phyloP scores from a whole-genome alignment of 441 rosid species.

The Geranium incanum region DNA sequence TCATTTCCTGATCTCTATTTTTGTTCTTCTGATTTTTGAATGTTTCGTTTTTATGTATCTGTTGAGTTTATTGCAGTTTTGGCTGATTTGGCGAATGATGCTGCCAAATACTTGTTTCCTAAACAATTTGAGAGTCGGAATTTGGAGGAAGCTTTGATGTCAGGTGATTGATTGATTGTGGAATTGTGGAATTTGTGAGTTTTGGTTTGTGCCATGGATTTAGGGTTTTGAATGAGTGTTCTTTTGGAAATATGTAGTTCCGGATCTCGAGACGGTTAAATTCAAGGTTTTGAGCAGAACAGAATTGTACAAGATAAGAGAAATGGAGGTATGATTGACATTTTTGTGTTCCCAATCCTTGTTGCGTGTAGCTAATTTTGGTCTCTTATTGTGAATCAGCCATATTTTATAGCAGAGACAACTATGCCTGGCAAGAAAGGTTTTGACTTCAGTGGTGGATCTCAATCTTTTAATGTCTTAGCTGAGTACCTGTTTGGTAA shows the following conservation, averaged over 20 bases:
- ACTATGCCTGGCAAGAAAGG: constrained; percentile 71
- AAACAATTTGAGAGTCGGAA: constrained; percentile 54
- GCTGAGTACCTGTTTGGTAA: constrained; percentile 95
- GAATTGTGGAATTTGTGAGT: neutral
- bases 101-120: constrained; percentile 61
- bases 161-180: constrained; percentile 32
- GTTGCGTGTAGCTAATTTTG: constrained; percentile 11
- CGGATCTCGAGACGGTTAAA: constrained; percentile 73
- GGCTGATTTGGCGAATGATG: constrained; percentile 51
- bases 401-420: constrained; percentile 78
- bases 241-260: constrained; percentile 35
- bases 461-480: constrained; percentile 71
- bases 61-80: constrained; percentile 4
- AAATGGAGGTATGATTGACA: constrained; percentile 55
- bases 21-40: too few relatives aligned
- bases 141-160: constrained; percentile 79
- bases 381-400: constrained; percentile 30
- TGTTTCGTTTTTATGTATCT: neutral
- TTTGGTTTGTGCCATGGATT: neutral
- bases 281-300: constrained; percentile 48
- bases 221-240: neutral
- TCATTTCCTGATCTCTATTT: neutral
- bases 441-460: constrained; percentile 65
- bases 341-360: neutral
- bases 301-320: constrained; percentile 65